phyloP scores from a whole-genome alignment of 2,329 filamentous ascomycete species.

The Epichloe scottii region DNA sequence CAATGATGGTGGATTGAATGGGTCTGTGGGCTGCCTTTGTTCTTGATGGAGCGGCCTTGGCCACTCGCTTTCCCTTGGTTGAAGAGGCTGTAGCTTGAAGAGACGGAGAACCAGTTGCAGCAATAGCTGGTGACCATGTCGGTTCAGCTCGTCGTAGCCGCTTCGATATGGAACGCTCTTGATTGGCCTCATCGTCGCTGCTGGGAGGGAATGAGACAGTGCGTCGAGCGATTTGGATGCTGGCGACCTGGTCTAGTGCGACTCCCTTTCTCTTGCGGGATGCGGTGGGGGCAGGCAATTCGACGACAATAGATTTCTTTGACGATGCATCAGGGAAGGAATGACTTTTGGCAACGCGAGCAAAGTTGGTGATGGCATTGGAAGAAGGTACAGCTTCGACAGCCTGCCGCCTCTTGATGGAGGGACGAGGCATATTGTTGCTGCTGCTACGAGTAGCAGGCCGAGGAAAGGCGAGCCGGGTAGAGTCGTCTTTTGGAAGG shows the following conservation, averaged over 20 bases:
- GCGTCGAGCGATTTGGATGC: slow-evolving; percentile 13
- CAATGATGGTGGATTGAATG: slow-evolving; percentile 18
- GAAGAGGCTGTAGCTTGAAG: background rate
- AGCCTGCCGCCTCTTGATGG: slow-evolving; percentile 8
- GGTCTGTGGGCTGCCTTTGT: slow-evolving; percentile 19
- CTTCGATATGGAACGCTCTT: slow-evolving; percentile 2
- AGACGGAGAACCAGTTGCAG: background rate
- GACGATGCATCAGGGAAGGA: slow-evolving; percentile 13
- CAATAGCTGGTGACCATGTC: background rate
- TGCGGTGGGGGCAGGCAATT: slow-evolving; percentile 12
- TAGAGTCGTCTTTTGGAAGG: background rate
- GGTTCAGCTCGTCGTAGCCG: slow-evolving; percentile 13
- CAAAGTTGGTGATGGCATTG: slow-evolving; percentile 30
- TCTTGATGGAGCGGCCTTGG: slow-evolving; percentile 17
- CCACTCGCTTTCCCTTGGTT: slow-evolving; percentile 19
- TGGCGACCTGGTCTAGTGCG: slow-evolving; percentile 14
- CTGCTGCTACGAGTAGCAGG: background rate
- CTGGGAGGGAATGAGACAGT: slow-evolving; percentile 22
- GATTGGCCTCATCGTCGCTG: slow-evolving; percentile 17
- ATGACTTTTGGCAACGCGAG: slow-evolving; percentile 34
- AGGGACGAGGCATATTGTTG: slow-evolving; percentile 3
- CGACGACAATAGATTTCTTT: slow-evolving; percentile 21
- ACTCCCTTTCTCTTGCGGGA: slow-evolving; percentile 28
- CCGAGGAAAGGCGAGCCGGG: background rate
- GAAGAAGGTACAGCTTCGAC: slow-evolving; percentile 6